phyloP scores from a whole-genome alignment of 208 protist species.

The Kentomonas sorsogonicus region DNA sequence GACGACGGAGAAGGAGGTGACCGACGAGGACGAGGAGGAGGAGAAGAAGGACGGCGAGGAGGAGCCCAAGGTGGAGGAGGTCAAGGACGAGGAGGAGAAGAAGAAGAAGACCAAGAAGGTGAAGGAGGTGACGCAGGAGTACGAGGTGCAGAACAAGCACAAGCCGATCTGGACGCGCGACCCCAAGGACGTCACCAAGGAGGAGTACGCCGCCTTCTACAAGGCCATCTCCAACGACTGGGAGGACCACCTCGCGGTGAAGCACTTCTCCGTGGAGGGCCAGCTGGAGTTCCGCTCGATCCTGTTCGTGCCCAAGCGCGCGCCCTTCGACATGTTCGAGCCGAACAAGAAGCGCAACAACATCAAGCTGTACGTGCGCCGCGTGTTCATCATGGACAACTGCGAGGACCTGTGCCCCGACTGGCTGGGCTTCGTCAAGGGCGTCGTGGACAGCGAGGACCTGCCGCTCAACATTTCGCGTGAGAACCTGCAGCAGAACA shows the following conservation, averaged over 20 bases:
- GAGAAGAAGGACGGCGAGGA: conserved; percentile 39
- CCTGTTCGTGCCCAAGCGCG: conserved; percentile 94
- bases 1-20: conserved; percentile 92
- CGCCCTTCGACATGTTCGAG: conserved; percentile 72
- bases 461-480: conserved; percentile 99
- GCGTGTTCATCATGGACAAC: conserved; percentile 99
- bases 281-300: conserved; percentile 97
- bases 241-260: conserved; percentile 92
- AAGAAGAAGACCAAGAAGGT: too few relatives aligned
- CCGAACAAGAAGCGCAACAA: conserved; percentile 57
- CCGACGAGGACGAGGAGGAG: conserved; percentile 91
- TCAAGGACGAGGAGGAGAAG: conserved; percentile 51
- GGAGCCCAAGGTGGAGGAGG: conserved; percentile 37
- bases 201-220: conserved; percentile 99
- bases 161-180: conserved; percentile 98
- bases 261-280: conserved; percentile 98
- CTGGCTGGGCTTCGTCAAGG: conserved; percentile 94
- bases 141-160: conserved; percentile 22
- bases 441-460: conserved; percentile 99
- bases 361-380: conserved; percentile 96
- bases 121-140: conserved; percentile 90
- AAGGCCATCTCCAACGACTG: conserved; percentile 95
- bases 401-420: conserved; percentile 94
- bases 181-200: conserved; percentile 92
- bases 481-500: conserved; percentile 98